Evolutionary conservation across 1,139 yeast species (phyloP).

Genomic region (Nadsonia starkeyi-henricii): DNA sequence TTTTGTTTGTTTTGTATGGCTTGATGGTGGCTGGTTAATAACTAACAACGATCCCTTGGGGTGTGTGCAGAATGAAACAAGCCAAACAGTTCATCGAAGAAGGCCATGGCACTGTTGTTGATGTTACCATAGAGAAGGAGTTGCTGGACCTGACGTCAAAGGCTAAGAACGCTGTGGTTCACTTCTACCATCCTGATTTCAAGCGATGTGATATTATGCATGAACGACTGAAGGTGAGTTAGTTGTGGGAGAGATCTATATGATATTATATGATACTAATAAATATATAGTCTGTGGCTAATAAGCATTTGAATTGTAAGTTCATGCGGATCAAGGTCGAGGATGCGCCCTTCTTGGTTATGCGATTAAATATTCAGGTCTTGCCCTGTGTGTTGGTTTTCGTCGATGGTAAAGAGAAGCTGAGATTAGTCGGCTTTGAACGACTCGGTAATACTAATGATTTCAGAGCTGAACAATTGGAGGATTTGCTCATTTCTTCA

Average conservation of each 20-base stretch:
- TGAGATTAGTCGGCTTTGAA: constrained; percentile 55
- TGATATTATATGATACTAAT: too few species aligned
- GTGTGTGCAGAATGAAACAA: constrained; percentile 18
- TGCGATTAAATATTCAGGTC: constrained; percentile 46
- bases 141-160: constrained; percentile 39
- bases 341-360: constrained; percentile 57
- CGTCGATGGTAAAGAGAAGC: constrained; percentile 41
- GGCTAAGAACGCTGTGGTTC: constrained; percentile 37
- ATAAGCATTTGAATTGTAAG: constrained; percentile 41
- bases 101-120: constrained; percentile 31
- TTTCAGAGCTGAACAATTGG: constrained; percentile 33
- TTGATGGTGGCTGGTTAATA: too few species aligned
- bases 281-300: constrained; percentile 40
- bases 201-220: constrained; percentile 46
- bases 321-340: constrained; percentile 48
- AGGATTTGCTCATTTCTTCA: constrained; percentile 19
- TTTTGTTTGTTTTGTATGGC: too few species aligned
- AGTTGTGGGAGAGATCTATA: too few species aligned
- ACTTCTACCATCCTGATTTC: constrained; percentile 52
- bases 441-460: constrained; percentile 33
- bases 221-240: constrained; percentile 17
- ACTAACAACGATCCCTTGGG: background rate
- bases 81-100: constrained; percentile 28
- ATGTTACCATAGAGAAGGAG: constrained; percentile 37
- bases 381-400: constrained; percentile 63